Evolutionary conservation across 1,284 basidiomycete genomes (phyloP).

Genomic region (Pseudozyma hubeiensis): DNA sequence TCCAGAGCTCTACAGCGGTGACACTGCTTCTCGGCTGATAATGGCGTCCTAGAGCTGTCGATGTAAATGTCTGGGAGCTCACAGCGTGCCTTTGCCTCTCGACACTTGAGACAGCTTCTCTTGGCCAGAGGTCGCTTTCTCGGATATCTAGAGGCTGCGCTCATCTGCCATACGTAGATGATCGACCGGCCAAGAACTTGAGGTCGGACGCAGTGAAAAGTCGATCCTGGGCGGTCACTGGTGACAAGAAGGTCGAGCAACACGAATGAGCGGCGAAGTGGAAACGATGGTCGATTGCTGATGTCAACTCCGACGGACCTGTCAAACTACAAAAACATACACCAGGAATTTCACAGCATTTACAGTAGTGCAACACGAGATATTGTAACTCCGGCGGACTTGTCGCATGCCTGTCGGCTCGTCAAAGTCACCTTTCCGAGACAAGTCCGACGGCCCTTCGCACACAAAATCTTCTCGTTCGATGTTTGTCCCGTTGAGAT

Average conservation of each 20-base stretch:
- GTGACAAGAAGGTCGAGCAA: not conserved
- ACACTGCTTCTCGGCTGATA: constrained; percentile 32
- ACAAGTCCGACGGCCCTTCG: constrained; percentile 15
- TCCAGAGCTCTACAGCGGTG: constrained; percentile 41
- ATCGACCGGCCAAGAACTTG: no score
- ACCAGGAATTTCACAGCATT: no score
- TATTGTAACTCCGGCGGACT: constrained; percentile 12
- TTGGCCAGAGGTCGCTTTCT: constrained; percentile 36
- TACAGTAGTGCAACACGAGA: no score
- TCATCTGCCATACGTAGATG: not conserved
- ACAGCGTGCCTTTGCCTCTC: constrained; percentile 50
- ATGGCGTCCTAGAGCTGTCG: constrained; percentile 32
- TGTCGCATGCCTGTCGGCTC: not conserved
- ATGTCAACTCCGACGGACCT: constrained; percentile 22
- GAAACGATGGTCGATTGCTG: no score
- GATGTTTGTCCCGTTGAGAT: not conserved
- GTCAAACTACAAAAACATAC: constrained; percentile 8
- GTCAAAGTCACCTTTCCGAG: not conserved
- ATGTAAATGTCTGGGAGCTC: constrained; percentile 50
- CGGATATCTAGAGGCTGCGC: not conserved
- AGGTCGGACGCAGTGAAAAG: no score
- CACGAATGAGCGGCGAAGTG: no score
- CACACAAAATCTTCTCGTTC: no score
- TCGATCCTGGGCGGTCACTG: not conserved
- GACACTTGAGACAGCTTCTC: constrained; percentile 50